Evolutionary conservation across 441 rosid genomes (phyloP), one percentile per base, ranked within the genome.

Genomic region (Eruca vesicaria): DNA sequence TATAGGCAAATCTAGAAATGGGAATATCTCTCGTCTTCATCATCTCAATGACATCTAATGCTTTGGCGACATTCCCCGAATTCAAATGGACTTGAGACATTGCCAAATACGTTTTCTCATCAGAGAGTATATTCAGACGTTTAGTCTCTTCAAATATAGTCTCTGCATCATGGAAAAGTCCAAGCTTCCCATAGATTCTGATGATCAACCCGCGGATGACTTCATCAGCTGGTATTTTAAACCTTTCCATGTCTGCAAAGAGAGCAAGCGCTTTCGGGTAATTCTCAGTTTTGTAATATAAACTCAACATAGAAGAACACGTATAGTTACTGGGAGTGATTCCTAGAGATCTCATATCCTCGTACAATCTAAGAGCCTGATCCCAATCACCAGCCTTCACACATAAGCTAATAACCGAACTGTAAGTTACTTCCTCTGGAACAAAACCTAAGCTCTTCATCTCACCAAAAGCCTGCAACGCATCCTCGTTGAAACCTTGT

Each of bases 31-130:
- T 84, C 68, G 84, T 83, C 82, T 89, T 90, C 97, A 94, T 94
- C 74, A 77, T 69, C 76, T 83, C 85, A 69, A 94, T 76, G 20
- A 87, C 77, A 73, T 68, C 61, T 79, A 92, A 79, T 66, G 99
- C 99, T 72, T 84, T 90, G 76, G 80, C 87, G 60, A 79, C 83
- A 78, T 88, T 89, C 48, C 94, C 87, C 0, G 89, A 85, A 75
- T 74, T 86, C 9, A 89, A 86, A 84, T 90, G 85, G 56, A 94
- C 97, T 80, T 90, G 97, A 9, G 97, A 93, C 97, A 94, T 94
- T 33, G 96, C 89, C 83, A 94, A 76, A 82, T 88, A 92, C 8
- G 99, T 90, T 85, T 90, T 94, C 86, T 92, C 97, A 64, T 84
- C 85, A 66, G 82, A 82, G 73, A 94, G 88, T 55, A 90, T 68